Base-by-base conservation (phyloP, 139 green algal species). In the Tetraselmis striata region DNA sequence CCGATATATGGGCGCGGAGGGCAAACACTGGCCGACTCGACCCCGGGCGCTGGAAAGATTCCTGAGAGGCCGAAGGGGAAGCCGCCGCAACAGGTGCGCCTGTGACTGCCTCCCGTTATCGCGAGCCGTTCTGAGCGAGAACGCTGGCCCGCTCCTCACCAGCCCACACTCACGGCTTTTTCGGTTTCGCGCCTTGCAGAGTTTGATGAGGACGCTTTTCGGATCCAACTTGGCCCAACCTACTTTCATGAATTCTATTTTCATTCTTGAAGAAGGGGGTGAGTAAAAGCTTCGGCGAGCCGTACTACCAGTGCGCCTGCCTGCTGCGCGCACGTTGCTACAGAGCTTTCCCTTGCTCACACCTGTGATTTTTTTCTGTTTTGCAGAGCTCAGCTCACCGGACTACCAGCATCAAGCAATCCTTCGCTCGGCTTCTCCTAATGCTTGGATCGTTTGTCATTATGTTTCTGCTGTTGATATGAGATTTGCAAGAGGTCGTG, bases 351-450 rank as follows among this genome's bases (percentile, higher is more conserved):
- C 5, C 45, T 31, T 89, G 23, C 83, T 89, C 31, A 79, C 85
- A 29, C 77, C 83, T 27, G 67, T 89, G 24, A 77, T 89, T 67
- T 84, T 79, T 0, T 18, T 85, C 27, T 75, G 82, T 26, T 81
- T 79, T 2, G 83, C 31, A 76, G 75, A 31, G 25, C 26, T 18
- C 45, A 67, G 31, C 67, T 59, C 77, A 23, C 75, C 74, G 27
- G 86, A 86, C 24, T 59, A 86, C 29, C 80, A 86, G 86, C 84
- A 88, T 26, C 86, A 90, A 74, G 67, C 79, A 27, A 88, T 88
- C 32, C 76, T 67, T 90, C 25, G 84, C 84, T 25, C 74, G 79
- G n/a, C 59, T 90, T 23, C 84, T 90, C 25, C 80, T 90, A 0
- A 78, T 88, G 27, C 76, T 90, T 18, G 86, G 86, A 1, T 84